A percentile compares a stretch with the other conserved stretches of the same genome.
Conservation (phyloP, 169 alveolate species). For the Eimeria sp. region DNA sequence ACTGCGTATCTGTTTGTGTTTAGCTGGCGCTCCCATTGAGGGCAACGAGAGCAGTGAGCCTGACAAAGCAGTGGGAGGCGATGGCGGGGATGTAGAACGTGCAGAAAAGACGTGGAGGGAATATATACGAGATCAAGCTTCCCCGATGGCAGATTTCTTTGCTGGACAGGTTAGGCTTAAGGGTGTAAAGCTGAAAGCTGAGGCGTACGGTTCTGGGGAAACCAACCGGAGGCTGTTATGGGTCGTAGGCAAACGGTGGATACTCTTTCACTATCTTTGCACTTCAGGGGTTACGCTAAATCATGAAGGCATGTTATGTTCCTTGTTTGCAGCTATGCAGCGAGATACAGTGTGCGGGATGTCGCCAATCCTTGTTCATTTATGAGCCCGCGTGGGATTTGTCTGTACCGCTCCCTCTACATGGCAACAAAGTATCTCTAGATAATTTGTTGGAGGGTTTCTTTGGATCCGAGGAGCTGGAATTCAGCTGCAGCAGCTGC, state of each 20-base stretch:
- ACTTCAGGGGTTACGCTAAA: not conserved
- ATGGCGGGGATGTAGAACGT: not conserved
- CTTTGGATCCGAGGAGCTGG: slow-evolving; percentile 67
- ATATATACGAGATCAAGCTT: slow-evolving; percentile 34
- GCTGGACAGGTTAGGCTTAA: slow-evolving; percentile 55
- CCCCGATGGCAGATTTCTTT: slow-evolving; percentile 70
- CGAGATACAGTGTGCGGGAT: slow-evolving; percentile 56
- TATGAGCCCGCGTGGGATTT: slow-evolving; percentile 72
- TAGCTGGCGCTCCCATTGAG: slow-evolving; percentile 1
- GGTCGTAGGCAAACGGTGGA: not conserved
- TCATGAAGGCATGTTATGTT: not conserved
- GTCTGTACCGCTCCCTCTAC: slow-evolving; percentile 48
- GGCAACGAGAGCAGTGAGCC: slow-evolving; percentile 17
- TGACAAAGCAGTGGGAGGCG: slow-evolving; percentile 23
- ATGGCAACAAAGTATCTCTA: slow-evolving; percentile 12
- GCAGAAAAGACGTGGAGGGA: slow-evolving; percentile 71
- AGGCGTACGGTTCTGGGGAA: not conserved
- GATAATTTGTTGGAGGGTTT: slow-evolving; percentile 2
- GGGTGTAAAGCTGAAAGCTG: not conserved
- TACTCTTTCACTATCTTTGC: not conserved
- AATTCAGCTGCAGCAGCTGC: slow-evolving; percentile 68
- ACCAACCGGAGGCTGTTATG: not conserved
- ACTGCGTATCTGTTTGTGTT: not conserved
- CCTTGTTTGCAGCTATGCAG: slow-evolving; percentile 58
- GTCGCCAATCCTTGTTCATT: slow-evolving; percentile 36